A percentile compares a stretch with the other conserved stretches of the same genome.
phyloP scores from a whole-genome alignment of 179 eudicot genomes.

The Vitellaria paradoxa region DNA sequence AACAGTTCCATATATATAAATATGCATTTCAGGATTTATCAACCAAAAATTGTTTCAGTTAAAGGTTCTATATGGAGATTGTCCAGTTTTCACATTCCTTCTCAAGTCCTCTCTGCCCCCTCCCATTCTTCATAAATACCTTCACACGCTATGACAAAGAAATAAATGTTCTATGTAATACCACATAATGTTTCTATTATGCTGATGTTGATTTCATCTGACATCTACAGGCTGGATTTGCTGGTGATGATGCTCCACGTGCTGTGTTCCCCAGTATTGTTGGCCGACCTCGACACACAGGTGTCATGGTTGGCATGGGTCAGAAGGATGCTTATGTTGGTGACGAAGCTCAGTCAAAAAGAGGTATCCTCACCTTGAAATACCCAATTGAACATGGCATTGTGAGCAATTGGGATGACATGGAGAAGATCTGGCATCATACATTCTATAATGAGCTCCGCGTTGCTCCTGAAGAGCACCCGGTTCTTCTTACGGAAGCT shows the following conservation, averaged over 20 bases:
- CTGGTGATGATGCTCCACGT: conserved; percentile 34
- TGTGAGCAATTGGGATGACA: conserved; percentile 37
- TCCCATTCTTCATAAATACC: not conserved
- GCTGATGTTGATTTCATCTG: not conserved
- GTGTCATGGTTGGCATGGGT: conserved; percentile 37
- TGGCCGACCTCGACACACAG: conserved; percentile 28
- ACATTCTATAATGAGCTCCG: conserved; percentile 30
- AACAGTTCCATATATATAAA: not conserved
- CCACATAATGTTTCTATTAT: not conserved
- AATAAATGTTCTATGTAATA: not conserved
- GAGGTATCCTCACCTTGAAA: conserved; percentile 29
- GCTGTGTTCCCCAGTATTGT: conserved; percentile 33
- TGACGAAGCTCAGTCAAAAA: conserved; percentile 29
- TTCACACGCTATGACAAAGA: not conserved
- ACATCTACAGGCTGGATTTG: conserved; percentile 32
- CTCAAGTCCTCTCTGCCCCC: too few species aligned
- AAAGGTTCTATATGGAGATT: not conserved
- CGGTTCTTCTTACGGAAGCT: conserved; percentile 32
- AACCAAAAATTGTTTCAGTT: not conserved
- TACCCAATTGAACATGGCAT: conserved; percentile 35
- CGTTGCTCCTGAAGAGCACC: conserved; percentile 36
- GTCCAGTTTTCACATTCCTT: not conserved
- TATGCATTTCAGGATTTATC: not conserved
- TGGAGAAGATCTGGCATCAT: conserved; percentile 36
- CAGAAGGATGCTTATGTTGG: conserved; percentile 31